Conservation (phyloP, 148 eudicot genomes). For the Camellia sinensis region DNA sequence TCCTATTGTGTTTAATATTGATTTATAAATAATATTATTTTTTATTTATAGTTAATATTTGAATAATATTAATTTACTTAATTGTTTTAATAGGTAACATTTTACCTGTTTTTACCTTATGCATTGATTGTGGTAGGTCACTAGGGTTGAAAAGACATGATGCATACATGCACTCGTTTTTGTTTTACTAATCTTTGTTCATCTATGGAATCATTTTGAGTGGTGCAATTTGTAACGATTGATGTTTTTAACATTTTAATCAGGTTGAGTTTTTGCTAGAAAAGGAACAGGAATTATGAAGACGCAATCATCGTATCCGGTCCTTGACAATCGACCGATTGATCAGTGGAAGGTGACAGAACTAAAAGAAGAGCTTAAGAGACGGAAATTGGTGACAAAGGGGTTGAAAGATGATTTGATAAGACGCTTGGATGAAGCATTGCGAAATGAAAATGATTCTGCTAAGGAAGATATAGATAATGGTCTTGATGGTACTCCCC, state of each 20-base stretch:
- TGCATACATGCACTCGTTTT: not conserved
- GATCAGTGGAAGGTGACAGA: slow-evolving; percentile 94
- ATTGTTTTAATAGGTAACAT: too few relatives aligned
- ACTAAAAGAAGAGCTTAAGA: slow-evolving; percentile 88
- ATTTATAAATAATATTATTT: too few relatives aligned
- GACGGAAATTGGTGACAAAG: slow-evolving; percentile 58
- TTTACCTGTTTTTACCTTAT: too few relatives aligned
- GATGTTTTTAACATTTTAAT: slow-evolving; percentile 6
- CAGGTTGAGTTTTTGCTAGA: slow-evolving; percentile 16
- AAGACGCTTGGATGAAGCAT: slow-evolving; percentile 63
- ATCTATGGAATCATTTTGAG: not conserved
- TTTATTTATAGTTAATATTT: too few relatives aligned
- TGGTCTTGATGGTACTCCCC: slow-evolving; percentile 23
- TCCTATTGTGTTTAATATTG: too few relatives aligned
- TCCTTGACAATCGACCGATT: slow-evolving; percentile 70
- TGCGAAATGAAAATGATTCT: slow-evolving; percentile 52
- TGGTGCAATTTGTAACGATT: not conserved
- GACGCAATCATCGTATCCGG: slow-evolving; percentile 54
- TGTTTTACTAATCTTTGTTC: not conserved
- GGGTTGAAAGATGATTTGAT: slow-evolving; percentile 88
- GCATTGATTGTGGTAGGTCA: not conserved
- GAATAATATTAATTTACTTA: too few relatives aligned
- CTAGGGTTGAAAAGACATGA: not conserved
- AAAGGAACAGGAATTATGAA: slow-evolving; percentile 14
- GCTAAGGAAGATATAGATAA: slow-evolving; percentile 23